Conservation (phyloP, 169 alveolate species). For the Ichthyophthirius multifiliis region DNA sequence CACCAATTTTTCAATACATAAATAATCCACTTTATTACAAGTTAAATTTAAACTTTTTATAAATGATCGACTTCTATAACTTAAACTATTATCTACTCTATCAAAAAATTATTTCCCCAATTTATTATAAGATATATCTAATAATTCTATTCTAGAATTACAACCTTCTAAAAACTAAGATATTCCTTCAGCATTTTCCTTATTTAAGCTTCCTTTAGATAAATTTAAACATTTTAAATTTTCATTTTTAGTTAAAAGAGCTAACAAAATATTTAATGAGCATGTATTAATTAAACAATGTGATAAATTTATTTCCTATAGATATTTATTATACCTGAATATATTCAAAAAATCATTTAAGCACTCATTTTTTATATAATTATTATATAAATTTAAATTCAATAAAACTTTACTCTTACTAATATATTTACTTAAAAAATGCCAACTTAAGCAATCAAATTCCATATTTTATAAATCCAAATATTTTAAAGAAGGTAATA, state of each 20-base stretch:
- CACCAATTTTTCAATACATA: background rate
- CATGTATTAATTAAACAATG: background rate
- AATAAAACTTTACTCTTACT: background rate
- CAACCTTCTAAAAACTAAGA: background rate
- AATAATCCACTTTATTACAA: background rate
- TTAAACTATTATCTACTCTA: background rate
- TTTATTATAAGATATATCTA: background rate
- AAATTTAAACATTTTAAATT: background rate
- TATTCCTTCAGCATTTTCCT: background rate
- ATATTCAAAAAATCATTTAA: background rate
- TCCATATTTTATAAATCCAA: background rate
- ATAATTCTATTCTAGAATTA: background rate
- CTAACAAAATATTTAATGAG: background rate
- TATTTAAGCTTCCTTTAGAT: background rate
- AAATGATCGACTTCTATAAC: background rate
- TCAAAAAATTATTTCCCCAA: background rate
- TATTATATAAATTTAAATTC: background rate
- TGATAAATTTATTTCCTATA: background rate
- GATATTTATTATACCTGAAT: background rate
- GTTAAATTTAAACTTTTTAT: background rate
- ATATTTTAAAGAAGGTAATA: background rate
- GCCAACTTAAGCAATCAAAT: background rate
- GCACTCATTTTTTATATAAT: background rate
- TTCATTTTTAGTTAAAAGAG: background rate
- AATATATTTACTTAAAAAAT: background rate